Evolutionary conservation across 352 stramenopile genomes (phyloP), one percentile per base, ranked within the genome.

Genomic region (Globisporangium yorkense): DNA sequence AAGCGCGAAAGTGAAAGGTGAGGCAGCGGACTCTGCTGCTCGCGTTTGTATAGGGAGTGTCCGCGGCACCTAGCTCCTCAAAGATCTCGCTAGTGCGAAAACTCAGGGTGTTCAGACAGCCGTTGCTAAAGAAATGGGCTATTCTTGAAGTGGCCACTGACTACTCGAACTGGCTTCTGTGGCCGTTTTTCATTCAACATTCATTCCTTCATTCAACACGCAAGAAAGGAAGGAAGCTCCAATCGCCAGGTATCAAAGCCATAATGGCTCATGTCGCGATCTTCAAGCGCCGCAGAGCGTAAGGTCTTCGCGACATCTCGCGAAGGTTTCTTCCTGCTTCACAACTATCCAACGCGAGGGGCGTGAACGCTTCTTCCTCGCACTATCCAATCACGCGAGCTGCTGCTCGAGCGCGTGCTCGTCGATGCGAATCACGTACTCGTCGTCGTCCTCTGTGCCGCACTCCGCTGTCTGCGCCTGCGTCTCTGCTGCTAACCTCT

Each of bases 341-440:
- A 10, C 5, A 37, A 37, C 33, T 37, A 10, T 15, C 37, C 10
- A 37, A 8, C 9, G 33, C 6, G 9, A 37, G 33, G 33, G 9
- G 33, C 33, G 33, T 37, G 6, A 6, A 40, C 35, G 5, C 33
- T 37, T 6, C 5, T 37, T 37, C 6, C 0, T 37, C 35, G 12
- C 35, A 40, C 12, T 40, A 9, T 35, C 31, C 31, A 35, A 7
- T 47, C 43, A 47, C n/a, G 6, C 41, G 2, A 59, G 35, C 7
- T 39, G 48, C 48, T 45, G 44, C 44, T 48, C 55, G 20, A 24
- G 27, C n/a, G 27, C 24, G 24, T 63, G 27, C 13, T 62, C 68
- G 31, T 74, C 59, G 15, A 84, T 65, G 35, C 56, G 54, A 24
- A 85, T 80, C 31, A 75, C 62, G 57, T 88, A 87, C 37, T 74